Conservation (phyloP, 805 yeast genomes). For the Candida tammaniensis region DNA sequence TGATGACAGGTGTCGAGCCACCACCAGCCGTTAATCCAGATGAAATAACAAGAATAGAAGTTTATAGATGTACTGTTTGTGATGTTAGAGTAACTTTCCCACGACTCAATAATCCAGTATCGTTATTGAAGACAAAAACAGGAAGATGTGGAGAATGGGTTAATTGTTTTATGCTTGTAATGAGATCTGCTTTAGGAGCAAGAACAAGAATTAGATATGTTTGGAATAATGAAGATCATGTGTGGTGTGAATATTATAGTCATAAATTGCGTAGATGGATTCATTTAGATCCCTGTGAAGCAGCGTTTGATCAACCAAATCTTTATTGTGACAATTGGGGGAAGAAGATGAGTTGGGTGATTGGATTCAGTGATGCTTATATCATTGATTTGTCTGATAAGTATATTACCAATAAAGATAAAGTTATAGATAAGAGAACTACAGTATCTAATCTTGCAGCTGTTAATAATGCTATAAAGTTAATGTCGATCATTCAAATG, state of each 20-base stretch:
- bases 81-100: constrained; percentile 56
- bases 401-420: constrained; percentile 47
- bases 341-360: constrained; percentile 83
- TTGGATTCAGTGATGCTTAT: constrained; percentile 65
- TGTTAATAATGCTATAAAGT: constrained; percentile 31
- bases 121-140: constrained; percentile 54
- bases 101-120: constrained; percentile 66
- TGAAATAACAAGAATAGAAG: constrained; percentile 58
- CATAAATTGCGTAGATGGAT: constrained; percentile 64
- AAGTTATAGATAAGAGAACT: constrained; percentile 33
- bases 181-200: constrained; percentile 57
- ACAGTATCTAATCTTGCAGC: constrained; percentile 40
- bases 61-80: constrained; percentile 61
- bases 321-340: constrained; percentile 87
- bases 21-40: constrained; percentile 39
- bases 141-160: constrained; percentile 99
- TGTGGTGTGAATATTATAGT: constrained; percentile 91
- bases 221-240: constrained; percentile 93
- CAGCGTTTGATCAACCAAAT: constrained; percentile 75
- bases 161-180: constrained; percentile 68
- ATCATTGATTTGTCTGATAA: constrained; percentile 66
- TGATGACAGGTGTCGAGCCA: constrained; percentile 29
- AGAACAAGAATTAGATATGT: constrained; percentile 53
- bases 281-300: constrained; percentile 87
- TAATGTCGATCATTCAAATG: constrained; percentile 15